Evolutionary conservation across 2,329 filamentous ascomycete species (phyloP).

Genomic region (Stenocarpella maydis): DNA sequence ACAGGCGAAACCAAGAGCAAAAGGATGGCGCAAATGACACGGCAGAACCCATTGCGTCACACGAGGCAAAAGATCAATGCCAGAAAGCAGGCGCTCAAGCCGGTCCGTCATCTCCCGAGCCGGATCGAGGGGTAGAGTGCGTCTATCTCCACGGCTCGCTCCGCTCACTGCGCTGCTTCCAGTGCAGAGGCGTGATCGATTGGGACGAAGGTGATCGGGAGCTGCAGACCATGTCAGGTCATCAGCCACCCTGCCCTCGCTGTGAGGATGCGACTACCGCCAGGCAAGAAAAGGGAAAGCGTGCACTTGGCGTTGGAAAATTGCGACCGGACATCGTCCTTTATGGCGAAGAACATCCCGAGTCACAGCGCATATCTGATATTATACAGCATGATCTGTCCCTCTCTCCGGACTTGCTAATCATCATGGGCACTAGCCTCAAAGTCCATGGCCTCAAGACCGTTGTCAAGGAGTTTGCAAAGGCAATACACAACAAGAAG

Average conservation of each 20-base stretch:
- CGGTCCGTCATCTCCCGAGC: slow-evolving; percentile 36
- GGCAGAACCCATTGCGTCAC: slow-evolving; percentile 35
- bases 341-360: slow-evolving; percentile 77
- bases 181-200: slow-evolving; percentile 63
- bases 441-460: slow-evolving; percentile 76
- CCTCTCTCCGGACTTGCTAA: slow-evolving; percentile 70
- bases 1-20: not conserved
- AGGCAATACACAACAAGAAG: slow-evolving; percentile 69
- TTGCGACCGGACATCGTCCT: slow-evolving; percentile 77
- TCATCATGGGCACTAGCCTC: slow-evolving; percentile 76
- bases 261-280: slow-evolving; percentile 70
- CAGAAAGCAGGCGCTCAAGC: slow-evolving; percentile 19
- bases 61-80: slow-evolving; percentile 3
- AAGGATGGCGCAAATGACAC: slow-evolving; percentile 23
- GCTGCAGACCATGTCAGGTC: slow-evolving; percentile 65
- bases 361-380: slow-evolving; percentile 71
- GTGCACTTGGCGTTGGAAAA: slow-evolving; percentile 72
- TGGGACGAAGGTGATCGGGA: slow-evolving; percentile 68
- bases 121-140: slow-evolving; percentile 63
- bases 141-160: slow-evolving; percentile 79
- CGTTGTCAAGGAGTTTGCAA: slow-evolving; percentile 75
- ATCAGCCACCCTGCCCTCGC: slow-evolving; percentile 72
- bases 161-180: slow-evolving; percentile 68
- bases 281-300: slow-evolving; percentile 70
- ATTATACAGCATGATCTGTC: slow-evolving; percentile 73